phyloP scores from a whole-genome alignment of 225 moss, liverwort and hornwort species.

The Marchantia paleacea region DNA sequence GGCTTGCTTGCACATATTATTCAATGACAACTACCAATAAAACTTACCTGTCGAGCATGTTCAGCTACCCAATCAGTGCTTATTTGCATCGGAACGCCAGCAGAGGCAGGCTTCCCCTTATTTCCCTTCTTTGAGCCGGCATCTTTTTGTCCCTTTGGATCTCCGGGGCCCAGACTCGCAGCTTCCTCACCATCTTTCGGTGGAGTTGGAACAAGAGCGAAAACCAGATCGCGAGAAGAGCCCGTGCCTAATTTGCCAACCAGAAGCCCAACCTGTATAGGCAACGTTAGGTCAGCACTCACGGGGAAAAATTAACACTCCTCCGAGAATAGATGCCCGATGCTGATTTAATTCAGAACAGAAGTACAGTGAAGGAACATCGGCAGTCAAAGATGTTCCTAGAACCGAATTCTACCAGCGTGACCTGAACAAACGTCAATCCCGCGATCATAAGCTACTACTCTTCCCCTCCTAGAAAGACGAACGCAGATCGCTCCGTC shows the following conservation, averaged over 20 bases:
- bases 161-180: constrained; percentile 38
- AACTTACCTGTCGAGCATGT: constrained; percentile 75
- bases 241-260: constrained; percentile 77
- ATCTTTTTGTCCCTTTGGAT: constrained; percentile 46
- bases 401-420: no score
- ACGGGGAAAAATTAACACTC: background rate
- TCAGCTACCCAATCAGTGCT: constrained; percentile 80
- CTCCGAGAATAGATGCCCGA: background rate
- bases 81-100: constrained; percentile 46
- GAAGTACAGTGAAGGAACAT: no score
- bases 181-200: constrained; percentile 81
- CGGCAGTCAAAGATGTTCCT: no score
- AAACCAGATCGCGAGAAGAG: constrained; percentile 71
- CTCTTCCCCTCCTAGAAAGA: background rate
- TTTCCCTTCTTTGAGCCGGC: constrained; percentile 51
- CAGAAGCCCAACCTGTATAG: constrained; percentile 72
- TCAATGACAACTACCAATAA: background rate
- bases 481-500: background rate
- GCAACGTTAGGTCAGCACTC: background rate
- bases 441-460: no score
- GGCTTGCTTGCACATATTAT: background rate
- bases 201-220: constrained; percentile 78
- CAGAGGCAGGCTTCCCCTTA: constrained; percentile 50
- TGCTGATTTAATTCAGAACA: no score
- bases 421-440: no score